Percentiles rank a stretch among this genome's conserved stretches.
phyloP scores from a whole-genome alignment of 495 filamentous ascomycete genomes.

The Massariosphaeria phaeospora region DNA sequence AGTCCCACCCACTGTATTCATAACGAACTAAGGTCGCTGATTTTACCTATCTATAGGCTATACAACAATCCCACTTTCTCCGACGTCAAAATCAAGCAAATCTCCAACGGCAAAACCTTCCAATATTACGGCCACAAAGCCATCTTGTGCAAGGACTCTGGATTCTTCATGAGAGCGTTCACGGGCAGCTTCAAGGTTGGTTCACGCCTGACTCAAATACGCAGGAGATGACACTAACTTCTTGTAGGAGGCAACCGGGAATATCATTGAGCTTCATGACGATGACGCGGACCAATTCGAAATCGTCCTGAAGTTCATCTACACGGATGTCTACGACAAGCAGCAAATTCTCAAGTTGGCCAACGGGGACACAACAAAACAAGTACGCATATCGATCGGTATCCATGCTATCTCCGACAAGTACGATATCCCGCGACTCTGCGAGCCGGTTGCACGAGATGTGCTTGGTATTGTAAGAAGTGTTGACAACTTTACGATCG shows the following conservation, averaged over 20 bases:
- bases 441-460: not conserved
- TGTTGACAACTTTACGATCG: not conserved
- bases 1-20: not conserved
- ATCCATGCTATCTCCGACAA: constrained; percentile 10
- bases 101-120: not conserved
- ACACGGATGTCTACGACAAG: not conserved
- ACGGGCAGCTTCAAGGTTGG: constrained; percentile 10
- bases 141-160: not conserved
- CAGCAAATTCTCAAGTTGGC: not conserved
- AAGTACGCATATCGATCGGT: not conserved
- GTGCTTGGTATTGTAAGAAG: not conserved
- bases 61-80: constrained; percentile 14
- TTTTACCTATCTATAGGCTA: not conserved
- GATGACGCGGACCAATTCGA: constrained; percentile 2
- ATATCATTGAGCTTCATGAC: constrained; percentile 4
- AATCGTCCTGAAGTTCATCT: constrained; percentile 9
- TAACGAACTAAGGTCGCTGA: not conserved
- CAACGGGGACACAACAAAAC: not conserved
- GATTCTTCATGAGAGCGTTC: constrained; percentile 3
- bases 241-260: not conserved
- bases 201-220: too few relatives aligned
- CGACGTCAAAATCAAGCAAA: constrained; percentile 12
- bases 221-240: not conserved
- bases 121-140: constrained; percentile 16
- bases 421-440: constrained; percentile 6